Evolutionary conservation across 257 asterid species (phyloP), one percentile per base, ranked within the genome.

Genomic region (Nicotiana sylvestris): DNA sequence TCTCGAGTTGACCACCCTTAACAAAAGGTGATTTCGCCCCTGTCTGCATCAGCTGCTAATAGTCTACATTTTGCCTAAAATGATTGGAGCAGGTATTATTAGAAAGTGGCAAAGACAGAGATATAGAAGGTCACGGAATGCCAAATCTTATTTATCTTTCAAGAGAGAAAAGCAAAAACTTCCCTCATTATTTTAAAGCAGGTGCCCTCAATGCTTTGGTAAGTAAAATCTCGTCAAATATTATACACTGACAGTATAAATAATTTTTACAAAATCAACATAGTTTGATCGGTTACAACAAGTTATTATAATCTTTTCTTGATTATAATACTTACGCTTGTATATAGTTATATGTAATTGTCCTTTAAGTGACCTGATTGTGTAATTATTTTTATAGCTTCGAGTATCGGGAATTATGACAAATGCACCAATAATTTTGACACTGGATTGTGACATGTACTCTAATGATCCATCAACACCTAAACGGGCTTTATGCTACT

Each of bases 141-240:
- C 96, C 98, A 66, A 95, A 90, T 46, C 92, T 95, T 5, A n/a
- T 93, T 5, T 93, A 93, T 37, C 82, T 91, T 33, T 88, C 98
- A 7, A 85, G 98, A 85, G 91, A 93, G 77, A 94, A 94, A 87
- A 89, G 82, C 79, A 82, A 8, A 25, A 57, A 88, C 13, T 81
- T 84, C 2, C 90, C 88, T 6, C 97, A 94, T 86, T 89, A 93
- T 81, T 94, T 93, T 30, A 93, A 94, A 87, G 97, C 93, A 0
- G 98, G 98, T 62, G 97, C 98, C 81, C 96, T 93, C 60, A 95
- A 95, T 85, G 85, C 89, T 65, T 84, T 95, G 88, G 98, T 93
- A 82, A 84, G 85, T 56, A 5, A 21, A 6, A 61, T 32, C 29
- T 35, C n/a, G 17, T 79, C 32, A 35, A 60, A 39, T 16, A 43